Base-by-base conservation (phyloP, 2,329 filamentous ascomycete species). In the Penicillium sp. region DNA sequence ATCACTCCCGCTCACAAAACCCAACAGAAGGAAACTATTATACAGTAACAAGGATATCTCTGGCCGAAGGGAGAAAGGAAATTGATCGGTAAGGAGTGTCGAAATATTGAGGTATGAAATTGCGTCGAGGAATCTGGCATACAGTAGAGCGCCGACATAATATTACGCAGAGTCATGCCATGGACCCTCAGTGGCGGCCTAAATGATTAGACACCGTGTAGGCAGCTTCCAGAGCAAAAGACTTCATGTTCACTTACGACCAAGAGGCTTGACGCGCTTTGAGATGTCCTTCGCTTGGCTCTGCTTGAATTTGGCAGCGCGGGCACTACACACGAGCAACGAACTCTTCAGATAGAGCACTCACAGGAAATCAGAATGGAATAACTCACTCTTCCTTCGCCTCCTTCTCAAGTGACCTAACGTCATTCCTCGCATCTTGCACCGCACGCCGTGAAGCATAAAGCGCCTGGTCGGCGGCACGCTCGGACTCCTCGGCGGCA, bases 231-330 rank as follows among this genome's bases (percentile, higher is more conserved):
- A 26, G 26, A 17, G 35, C 13, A 44, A 23, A 11, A 41, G n/a
- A 11, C 19, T 1, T 4, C 26, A 26, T 26, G 29, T 47, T 35
- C 17, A 87, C 85, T 79, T 81, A 90, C 88, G 85, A 60, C 89
- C 88, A 62, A 91, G 84, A n/a, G 85, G 83, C 75, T 88, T 87
- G n/a, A 86, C 88, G 56, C 88, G 82, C 85, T 89, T 90, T 6
- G 85, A 87, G 31, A 91, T 83, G 70, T 86, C 85, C 68, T 81
- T 83, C 1, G 88, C 89, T 70, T 90, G 86, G 56, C 83, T 81
- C 76, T 89, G 84, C 84, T 91, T 91, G 56, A 90, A 85, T 82
- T 87, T 89, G 1, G 88, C 88, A 47, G 84, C 75, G 23, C 88
- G 79, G 2, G 88, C 85, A 71, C 72, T 76, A 21, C 11, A 58